phyloP scores from a whole-genome alignment of 2,329 filamentous ascomycete species.

The Colletotrichum truncatum region DNA sequence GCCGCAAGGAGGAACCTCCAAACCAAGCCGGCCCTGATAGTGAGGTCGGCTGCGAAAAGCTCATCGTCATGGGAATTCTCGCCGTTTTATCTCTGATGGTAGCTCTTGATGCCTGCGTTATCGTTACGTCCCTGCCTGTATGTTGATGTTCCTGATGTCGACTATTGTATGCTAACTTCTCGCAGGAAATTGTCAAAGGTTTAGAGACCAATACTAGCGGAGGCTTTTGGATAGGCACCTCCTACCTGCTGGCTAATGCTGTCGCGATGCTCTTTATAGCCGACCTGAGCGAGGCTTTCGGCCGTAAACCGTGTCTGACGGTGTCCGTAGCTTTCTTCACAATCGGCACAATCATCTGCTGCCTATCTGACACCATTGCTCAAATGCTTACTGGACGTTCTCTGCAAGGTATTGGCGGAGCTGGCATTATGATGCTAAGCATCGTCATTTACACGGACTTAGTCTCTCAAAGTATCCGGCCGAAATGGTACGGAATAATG shows the following conservation, averaged over 20 bases:
- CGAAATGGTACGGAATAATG: constrained; percentile 48
- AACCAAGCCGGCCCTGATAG: too few relatives aligned
- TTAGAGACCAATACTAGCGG: constrained; percentile 33
- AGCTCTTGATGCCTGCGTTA: constrained; percentile 6
- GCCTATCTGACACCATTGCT: constrained; percentile 41
- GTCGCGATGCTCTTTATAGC: constrained; percentile 37
- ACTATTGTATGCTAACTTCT: not conserved
- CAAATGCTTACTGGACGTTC: constrained; percentile 46
- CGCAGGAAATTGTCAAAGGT: constrained; percentile 34
- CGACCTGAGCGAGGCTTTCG: constrained; percentile 44
- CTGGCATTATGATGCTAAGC: constrained; percentile 48
- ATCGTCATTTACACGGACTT: constrained; percentile 51
- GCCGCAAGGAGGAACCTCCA: too few relatives aligned
- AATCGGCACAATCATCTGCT: constrained; percentile 51
- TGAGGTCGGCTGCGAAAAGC: too few relatives aligned
- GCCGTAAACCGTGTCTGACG: constrained; percentile 42
- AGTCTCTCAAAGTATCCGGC: constrained; percentile 47
- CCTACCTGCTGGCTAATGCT: constrained; percentile 35
- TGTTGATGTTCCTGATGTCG: not conserved
- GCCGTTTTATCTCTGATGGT: constrained; percentile 8
- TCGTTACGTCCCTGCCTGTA: constrained; percentile 5
- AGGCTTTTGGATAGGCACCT: constrained; percentile 37
- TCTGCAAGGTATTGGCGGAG: constrained; percentile 50
- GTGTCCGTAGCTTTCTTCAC: constrained; percentile 49
- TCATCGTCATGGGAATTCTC: not conserved